Percentiles rank a stretch among this genome's conserved stretches.
Evolutionary conservation across 768 basidiomycete species (phyloP).

Genomic region (Suillus discolor): DNA sequence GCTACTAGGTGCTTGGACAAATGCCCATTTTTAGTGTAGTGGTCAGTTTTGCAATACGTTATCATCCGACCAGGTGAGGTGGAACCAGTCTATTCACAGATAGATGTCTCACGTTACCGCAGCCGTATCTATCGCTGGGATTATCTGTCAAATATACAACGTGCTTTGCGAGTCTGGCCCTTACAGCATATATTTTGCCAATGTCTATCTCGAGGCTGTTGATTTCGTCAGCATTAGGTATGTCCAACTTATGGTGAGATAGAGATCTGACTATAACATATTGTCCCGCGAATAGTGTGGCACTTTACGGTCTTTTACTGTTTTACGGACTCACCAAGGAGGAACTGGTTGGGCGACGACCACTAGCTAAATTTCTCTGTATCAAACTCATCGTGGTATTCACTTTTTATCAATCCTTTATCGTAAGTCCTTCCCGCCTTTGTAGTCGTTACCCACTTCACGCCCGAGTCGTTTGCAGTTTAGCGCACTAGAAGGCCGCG

Average conservation of each 20-base stretch:
- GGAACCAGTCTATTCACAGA: not conserved
- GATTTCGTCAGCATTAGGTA: constrained; percentile 86
- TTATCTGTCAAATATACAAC: constrained; percentile 69
- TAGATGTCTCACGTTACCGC: not conserved
- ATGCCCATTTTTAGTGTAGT: constrained; percentile 43
- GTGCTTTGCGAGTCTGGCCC: constrained; percentile 71
- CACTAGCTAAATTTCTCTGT: constrained; percentile 81
- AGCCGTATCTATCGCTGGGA: constrained; percentile 64
- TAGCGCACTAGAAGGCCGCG: constrained; percentile 59
- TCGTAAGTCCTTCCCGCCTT: constrained; percentile 45
- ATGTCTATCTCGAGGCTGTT: constrained; percentile 68
- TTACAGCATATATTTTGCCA: constrained; percentile 62
- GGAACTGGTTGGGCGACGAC: constrained; percentile 75
- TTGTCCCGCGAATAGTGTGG: constrained; percentile 49
- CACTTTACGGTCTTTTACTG: constrained; percentile 81
- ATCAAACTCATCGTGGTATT: constrained; percentile 90
- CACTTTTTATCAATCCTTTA: constrained; percentile 85
- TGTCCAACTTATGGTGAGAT: constrained; percentile 10
- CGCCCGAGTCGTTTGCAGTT: constrained; percentile 47
- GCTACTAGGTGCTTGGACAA: not conserved
- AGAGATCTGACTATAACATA: constrained; percentile 1
- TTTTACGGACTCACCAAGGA: constrained; percentile 84
- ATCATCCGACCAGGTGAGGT: constrained; percentile 60
- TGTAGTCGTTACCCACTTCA: not conserved
- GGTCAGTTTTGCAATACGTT: constrained; percentile 89